phyloP scores from a whole-genome alignment of 106 monocot species.

The Phalaenopsis equestris region DNA sequence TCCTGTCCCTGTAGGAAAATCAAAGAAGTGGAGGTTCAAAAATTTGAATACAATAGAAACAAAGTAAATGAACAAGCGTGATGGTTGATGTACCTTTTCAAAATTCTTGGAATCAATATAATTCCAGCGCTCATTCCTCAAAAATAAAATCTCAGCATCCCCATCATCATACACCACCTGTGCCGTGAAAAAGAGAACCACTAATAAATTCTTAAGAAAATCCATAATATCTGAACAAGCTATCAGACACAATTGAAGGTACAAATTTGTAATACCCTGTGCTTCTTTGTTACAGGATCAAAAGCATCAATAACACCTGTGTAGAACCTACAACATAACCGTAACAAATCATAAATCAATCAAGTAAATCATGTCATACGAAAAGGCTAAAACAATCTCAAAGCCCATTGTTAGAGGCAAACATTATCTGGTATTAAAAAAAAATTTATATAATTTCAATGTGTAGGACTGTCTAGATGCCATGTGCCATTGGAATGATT shows the following conservation, averaged over 20 bases:
- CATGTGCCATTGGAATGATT: too few relatives aligned
- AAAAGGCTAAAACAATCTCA: not conserved
- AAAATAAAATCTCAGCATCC: conserved; percentile 2
- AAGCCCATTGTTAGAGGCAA: not conserved
- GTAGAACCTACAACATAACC: conserved; percentile 9
- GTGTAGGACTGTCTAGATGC: too few relatives aligned
- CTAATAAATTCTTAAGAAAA: not conserved
- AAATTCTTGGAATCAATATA: not conserved
- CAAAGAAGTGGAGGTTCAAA: too few relatives aligned
- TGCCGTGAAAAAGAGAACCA: not conserved
- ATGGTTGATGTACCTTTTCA: not conserved
- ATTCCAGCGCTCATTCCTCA: conserved; percentile 1
- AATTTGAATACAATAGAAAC: not conserved
- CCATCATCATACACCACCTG: conserved; percentile 11
- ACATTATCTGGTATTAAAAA: not conserved
- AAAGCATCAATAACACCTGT: conserved; percentile 7
- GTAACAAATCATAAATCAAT: not conserved
- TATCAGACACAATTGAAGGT: not conserved
- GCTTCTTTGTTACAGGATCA: not conserved
- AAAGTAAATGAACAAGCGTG: not conserved
- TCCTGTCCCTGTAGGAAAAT: not conserved
- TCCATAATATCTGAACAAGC: not conserved
- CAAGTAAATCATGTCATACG: not conserved
- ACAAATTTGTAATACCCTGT: conserved; percentile 1
- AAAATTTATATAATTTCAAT: too few relatives aligned